These are phyloP conservation scores for Diaporthe velutina DNA, from an alignment of 2,329 filamentous ascomycete genomes.

Conservation along the genomic window DNA sequence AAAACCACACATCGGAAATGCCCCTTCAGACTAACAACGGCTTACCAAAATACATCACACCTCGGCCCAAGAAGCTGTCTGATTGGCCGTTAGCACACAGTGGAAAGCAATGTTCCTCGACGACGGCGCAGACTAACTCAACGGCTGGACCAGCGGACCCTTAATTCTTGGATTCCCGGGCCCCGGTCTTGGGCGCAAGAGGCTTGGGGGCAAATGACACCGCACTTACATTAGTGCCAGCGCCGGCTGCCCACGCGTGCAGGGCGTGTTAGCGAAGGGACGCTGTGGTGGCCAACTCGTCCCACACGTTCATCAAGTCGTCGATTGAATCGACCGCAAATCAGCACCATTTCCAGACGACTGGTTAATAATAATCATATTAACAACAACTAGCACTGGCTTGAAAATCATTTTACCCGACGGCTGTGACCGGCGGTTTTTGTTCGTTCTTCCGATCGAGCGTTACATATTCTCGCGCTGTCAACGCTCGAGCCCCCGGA, in stretches of 20 bases:
- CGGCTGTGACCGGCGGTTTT: conserved; percentile 10
- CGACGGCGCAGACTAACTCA: background rate
- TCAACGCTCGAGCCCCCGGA: conserved; percentile 22
- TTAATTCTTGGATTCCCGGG: background rate
- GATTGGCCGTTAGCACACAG: background rate
- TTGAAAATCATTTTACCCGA: background rate
- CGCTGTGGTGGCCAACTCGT: conserved; percentile 26
- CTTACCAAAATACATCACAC: background rate
- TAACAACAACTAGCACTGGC: background rate
- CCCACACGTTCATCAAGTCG: conserved; percentile 28
- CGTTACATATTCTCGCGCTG: background rate
- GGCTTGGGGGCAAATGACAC: conserved; percentile 18
- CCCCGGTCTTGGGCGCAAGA: conserved; percentile 2
- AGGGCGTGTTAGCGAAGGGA: conserved; percentile 1
- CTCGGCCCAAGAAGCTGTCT: background rate
- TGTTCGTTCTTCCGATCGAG: conserved; percentile 3
- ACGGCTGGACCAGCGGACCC: conserved; percentile 6
- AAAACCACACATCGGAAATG: background rate
- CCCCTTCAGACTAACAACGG: background rate
- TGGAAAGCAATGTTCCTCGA: background rate
- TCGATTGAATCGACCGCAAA: conserved; percentile 14
- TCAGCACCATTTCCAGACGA: conserved; percentile 8
- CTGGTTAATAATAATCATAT: conserved; percentile 7
- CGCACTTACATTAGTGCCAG: conserved; percentile 21
- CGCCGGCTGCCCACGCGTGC: background rate